These are phyloP conservation scores for Kingdonia uniflora DNA, from an alignment of 164 flowering plant genomes.

Conservation along the genomic window DNA sequence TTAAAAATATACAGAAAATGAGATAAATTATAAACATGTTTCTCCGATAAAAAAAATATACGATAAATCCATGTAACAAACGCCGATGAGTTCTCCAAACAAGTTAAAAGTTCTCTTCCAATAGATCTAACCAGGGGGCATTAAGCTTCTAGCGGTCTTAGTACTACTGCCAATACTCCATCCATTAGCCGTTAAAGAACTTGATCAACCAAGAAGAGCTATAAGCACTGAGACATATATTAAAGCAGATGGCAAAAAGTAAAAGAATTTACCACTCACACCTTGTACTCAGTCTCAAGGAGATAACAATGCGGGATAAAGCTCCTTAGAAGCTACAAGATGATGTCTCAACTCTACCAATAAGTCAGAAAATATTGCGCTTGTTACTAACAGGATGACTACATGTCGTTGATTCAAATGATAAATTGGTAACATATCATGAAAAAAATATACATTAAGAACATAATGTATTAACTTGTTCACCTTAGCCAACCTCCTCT, in stretches of 20 bases:
- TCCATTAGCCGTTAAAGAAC: constrained; percentile 76
- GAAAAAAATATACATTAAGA: no score
- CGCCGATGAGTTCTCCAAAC: no score
- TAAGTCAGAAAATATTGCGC: no score
- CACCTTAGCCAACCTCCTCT: no score
- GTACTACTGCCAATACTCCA: constrained; percentile 67
- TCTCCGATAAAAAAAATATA: no score
- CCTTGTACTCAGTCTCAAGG: constrained; percentile 99
- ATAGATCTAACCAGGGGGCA: constrained; percentile 76
- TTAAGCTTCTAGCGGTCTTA: constrained; percentile 83
- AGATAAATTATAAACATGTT: no score
- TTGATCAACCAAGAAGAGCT: constrained; percentile 24
- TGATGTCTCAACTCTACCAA: constrained; percentile 80
- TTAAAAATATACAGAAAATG: no score
- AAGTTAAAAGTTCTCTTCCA: constrained; percentile 77
- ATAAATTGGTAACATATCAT: no score
- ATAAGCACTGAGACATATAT: not conserved
- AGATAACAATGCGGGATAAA: constrained; percentile 91
- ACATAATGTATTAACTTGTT: no score
- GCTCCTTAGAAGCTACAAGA: constrained; percentile 82
- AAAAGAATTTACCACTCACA: constrained; percentile 45
- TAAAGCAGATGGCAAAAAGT: not conserved
- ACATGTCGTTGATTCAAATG: no score
- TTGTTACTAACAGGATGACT: no score
- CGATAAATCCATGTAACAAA: no score